A percentile compares a stretch with the other conserved stretches of the same genome.
phyloP scores from a whole-genome alignment of 2,329 filamentous ascomycete genomes.

The Ophiostoma perfectum region DNA sequence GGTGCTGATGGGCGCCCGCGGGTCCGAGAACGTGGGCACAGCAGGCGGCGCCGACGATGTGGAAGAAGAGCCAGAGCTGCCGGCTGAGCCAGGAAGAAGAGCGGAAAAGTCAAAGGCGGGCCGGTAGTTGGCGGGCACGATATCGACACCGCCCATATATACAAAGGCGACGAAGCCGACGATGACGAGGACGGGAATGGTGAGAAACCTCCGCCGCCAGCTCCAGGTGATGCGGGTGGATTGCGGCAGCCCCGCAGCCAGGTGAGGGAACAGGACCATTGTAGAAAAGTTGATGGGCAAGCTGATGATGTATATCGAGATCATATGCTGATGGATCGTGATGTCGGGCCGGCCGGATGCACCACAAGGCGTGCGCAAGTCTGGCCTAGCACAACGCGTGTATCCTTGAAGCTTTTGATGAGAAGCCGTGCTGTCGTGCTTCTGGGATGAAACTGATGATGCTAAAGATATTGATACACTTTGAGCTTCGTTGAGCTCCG shows the following conservation, averaged over 20 bases:
- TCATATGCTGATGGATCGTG: background rate
- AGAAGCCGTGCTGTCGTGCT: background rate
- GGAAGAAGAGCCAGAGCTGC: background rate
- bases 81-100: too few relatives aligned
- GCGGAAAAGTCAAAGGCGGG: background rate
- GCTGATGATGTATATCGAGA: background rate
- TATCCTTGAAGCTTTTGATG: background rate
- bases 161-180: slow-evolving; percentile 12
- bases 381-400: background rate
- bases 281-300: background rate
- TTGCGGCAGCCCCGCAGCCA: background rate
- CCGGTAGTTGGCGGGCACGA: background rate
- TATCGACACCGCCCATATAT: background rate
- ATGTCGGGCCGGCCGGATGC: background rate
- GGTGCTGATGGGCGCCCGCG: background rate
- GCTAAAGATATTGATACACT: background rate
- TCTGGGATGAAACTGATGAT: background rate
- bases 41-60: background rate
- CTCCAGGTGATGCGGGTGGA: background rate
- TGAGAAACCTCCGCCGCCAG: background rate
- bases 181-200: background rate
- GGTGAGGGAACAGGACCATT: slow-evolving; percentile 11
- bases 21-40: background rate
- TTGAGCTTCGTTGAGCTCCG: background rate
- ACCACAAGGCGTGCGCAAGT: background rate